Conservation (phyloP, 2,329 filamentous ascomycete genomes). For the Bipolaris bicolor region DNA sequence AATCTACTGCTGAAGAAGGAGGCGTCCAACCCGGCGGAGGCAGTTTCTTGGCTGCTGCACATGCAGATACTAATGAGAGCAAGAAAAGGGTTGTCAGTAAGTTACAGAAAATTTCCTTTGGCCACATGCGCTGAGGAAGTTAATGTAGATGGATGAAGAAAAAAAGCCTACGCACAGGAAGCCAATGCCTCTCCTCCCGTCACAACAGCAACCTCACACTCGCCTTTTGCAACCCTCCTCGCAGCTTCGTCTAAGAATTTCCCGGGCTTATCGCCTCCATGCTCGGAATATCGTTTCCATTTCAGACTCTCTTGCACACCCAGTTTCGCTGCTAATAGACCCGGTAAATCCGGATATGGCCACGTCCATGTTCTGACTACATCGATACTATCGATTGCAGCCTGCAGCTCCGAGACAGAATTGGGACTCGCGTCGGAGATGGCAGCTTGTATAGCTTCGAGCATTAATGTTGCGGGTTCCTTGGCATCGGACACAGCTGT, state of each 20-base stretch:
- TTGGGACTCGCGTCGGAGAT: slow-evolving; percentile 57
- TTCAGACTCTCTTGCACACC: slow-evolving; percentile 53
- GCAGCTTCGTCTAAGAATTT: slow-evolving; percentile 69
- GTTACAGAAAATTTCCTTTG: not conserved
- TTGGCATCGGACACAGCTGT: slow-evolving; percentile 58
- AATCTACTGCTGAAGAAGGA: slow-evolving; percentile 54
- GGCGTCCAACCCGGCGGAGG: slow-evolving; percentile 67
- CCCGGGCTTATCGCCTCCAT: slow-evolving; percentile 69
- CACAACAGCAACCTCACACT: slow-evolving; percentile 64
- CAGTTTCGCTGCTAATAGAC: slow-evolving; percentile 58
- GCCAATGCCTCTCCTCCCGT: slow-evolving; percentile 70
- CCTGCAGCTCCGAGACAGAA: slow-evolving; percentile 47
- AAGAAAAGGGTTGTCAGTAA: not conserved
- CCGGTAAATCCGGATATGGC: slow-evolving; percentile 66
- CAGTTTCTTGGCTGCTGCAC: slow-evolving; percentile 58
- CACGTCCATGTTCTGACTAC: slow-evolving; percentile 71
- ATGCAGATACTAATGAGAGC: slow-evolving; percentile 54
- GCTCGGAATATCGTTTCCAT: slow-evolving; percentile 60
- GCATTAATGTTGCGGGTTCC: slow-evolving; percentile 66
- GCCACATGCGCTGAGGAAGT: not conserved
- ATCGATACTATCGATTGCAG: slow-evolving; percentile 63
- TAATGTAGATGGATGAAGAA: not conserved
- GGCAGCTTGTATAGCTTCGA: slow-evolving; percentile 60
- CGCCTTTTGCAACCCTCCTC: slow-evolving; percentile 59
- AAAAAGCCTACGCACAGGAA: slow-evolving; percentile 52